Evolutionary conservation across 2,329 filamentous ascomycete genomes (phyloP).

Genomic region (Diplodia sapinea): DNA sequence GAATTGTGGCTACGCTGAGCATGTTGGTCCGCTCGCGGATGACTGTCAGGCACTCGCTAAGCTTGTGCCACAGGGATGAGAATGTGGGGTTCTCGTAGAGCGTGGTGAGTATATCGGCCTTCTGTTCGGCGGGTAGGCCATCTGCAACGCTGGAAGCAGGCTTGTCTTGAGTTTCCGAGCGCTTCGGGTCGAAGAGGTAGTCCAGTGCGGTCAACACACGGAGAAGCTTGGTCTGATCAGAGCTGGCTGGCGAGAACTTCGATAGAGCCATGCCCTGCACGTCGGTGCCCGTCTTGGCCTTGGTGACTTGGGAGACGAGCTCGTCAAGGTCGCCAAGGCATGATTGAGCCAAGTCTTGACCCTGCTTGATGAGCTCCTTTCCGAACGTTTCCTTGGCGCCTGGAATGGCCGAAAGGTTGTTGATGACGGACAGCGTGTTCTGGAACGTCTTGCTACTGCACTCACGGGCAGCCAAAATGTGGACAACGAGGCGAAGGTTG

Average conservation of each 20-base stretch:
- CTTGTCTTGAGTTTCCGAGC: slow-evolving; percentile 61
- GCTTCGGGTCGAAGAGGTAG: slow-evolving; percentile 88
- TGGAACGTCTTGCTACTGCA: slow-evolving; percentile 98
- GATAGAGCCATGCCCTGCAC: slow-evolving; percentile 92
- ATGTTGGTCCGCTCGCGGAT: slow-evolving; percentile 93
- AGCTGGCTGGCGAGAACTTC: slow-evolving; percentile 94
- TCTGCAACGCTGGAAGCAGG: slow-evolving; percentile 51
- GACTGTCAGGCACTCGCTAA: slow-evolving; percentile 84
- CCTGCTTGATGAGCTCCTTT: slow-evolving; percentile 87
- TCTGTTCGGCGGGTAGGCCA: slow-evolving; percentile 65
- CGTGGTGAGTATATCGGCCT: slow-evolving; percentile 82
- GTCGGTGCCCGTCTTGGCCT: slow-evolving; percentile 86
- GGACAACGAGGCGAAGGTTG: slow-evolving; percentile 92
- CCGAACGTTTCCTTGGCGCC: slow-evolving; percentile 89
- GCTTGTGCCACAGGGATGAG: slow-evolving; percentile 85
- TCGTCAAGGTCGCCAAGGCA: slow-evolving; percentile 86
- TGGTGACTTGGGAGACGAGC: slow-evolving; percentile 82
- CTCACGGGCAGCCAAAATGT: slow-evolving; percentile 93
- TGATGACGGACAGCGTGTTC: slow-evolving; percentile 97
- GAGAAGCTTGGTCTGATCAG: slow-evolving; percentile 94
- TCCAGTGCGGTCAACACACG: slow-evolving; percentile 92
- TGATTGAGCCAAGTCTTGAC: slow-evolving; percentile 80
- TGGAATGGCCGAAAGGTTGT: slow-evolving; percentile 92
- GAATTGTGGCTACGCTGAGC: slow-evolving; percentile 94
- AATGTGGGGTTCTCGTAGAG: slow-evolving; percentile 93